Base-by-base conservation (phyloP, 139 green algal species). In the Gonium pectorale region DNA sequence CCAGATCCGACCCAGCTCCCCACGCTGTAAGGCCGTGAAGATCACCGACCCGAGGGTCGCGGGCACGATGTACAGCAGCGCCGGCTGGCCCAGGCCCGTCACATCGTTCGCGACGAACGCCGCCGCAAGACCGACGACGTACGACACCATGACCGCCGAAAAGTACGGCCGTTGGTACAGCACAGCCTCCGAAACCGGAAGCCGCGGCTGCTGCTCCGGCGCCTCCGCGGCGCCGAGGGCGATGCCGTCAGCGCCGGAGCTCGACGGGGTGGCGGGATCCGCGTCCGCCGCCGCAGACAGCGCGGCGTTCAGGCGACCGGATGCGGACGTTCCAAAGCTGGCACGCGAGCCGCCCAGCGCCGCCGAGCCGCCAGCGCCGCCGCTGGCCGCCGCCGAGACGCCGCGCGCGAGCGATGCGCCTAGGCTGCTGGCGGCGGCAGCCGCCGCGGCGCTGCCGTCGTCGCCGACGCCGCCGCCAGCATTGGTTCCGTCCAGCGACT, bases 51-150 rank as follows among this genome's bases (percentile, higher is more conserved):
- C 70, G 21, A 89, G 69, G 5, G 69, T 83, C 15, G 69, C 37
- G 0, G 85, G 85, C 35, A 89, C 85, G 22, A 89, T 90, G 87
- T 98, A 98, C 43, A 98, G 84, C 75, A 98, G 87, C 52, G 94
- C 94, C 0, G 96, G 95, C 89, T 98, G 95, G 1, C 94, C 96
- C 72, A 97, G 40, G 26, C 92, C 81, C 0, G 95, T 98, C 6
- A 97, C 83, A n/a, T 87, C 88, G 88, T 98, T 98, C 26, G 92
- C 95, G 2, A 85, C 93, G 87, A 98, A 98, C 0, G 96, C 95
- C 24, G 91, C 64, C 37, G 90, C 59, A 35, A 98, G 89, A 2
- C 96, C 96, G 22, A 84, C 62, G 19, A 95, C 75, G 72, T 98
- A 97, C 1, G 94, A 91, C 19, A 86, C 67, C 69, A 97, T 85